These are phyloP conservation scores for Mycena albidolilacea DNA, from an alignment of 768 basidiomycete species.

Conservation along the genomic window DNA sequence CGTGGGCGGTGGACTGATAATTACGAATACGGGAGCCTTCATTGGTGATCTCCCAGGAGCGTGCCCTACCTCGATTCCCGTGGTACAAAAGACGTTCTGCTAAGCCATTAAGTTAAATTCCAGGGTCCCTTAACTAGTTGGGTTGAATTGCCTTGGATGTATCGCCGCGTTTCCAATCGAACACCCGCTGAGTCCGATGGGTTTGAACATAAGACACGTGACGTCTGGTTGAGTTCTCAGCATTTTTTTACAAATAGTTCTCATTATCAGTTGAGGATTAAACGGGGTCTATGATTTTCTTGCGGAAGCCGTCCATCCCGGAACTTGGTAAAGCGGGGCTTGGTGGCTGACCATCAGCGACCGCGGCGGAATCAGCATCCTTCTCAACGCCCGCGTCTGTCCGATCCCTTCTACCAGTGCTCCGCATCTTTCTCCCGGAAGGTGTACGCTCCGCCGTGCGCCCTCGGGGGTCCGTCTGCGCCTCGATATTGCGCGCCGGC, in stretches of 20 bases:
- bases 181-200: neutral
- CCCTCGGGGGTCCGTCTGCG: conserved; percentile 22
- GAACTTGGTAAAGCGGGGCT: neutral
- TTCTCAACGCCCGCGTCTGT: conserved; percentile 1
- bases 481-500: conserved; percentile 17
- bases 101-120: neutral
- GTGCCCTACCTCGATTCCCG: conserved; percentile 9
- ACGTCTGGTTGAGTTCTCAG: neutral
- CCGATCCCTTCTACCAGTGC: neutral
- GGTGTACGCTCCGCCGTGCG: conserved; percentile 22
- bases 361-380: neutral
- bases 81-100: conserved; percentile 14
- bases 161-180: neutral
- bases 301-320: neutral
- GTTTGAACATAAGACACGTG: conserved; percentile 21
- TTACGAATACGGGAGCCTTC: conserved; percentile 21
- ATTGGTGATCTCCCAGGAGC: neutral
- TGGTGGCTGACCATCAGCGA: neutral
- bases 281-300: neutral
- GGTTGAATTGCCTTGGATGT: neutral
- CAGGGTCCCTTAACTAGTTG: neutral
- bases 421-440: neutral
- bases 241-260: neutral
- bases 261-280: no score
- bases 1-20: conserved; percentile 25